Conservation (phyloP, 345 rosid species). For the Carallia pectinifolia region DNA sequence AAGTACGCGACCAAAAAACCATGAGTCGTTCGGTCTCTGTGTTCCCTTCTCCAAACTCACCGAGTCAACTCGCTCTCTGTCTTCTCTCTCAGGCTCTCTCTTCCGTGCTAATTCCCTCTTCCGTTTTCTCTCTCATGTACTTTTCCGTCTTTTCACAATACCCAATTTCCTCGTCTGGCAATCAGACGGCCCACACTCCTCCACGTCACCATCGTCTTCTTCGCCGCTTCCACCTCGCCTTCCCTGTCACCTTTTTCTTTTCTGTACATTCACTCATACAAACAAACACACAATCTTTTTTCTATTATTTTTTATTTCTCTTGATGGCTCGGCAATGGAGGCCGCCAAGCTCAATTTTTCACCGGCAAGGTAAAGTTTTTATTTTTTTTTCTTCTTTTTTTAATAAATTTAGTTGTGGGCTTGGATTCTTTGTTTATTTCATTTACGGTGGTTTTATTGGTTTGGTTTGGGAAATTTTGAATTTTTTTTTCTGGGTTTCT, state of each 20-base stretch:
- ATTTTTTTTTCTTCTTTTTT: not conserved
- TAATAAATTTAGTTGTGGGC: not conserved
- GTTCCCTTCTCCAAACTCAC: not conserved
- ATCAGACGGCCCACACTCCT: conserved; percentile 56
- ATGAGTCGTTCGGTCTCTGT: not conserved
- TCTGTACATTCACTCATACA: not conserved
- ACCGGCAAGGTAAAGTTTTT: too few species aligned
- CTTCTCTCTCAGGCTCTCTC: not conserved
- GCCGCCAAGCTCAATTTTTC: conserved; percentile 4
- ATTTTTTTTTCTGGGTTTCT: conserved; percentile 7
- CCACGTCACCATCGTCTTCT: conserved; percentile 94
- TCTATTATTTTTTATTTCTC: conserved; percentile 7
- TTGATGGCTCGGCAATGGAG: conserved; percentile 8
- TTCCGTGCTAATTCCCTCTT: conserved; percentile 9
- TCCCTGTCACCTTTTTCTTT: conserved; percentile 23
- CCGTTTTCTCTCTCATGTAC: conserved; percentile 27
- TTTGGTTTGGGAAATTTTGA: conserved; percentile 17
- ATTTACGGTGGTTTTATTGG: not conserved
- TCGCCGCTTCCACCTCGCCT: conserved; percentile 30
- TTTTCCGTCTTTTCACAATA: conserved; percentile 57
- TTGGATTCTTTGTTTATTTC: not conserved
- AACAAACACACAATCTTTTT: too few species aligned
- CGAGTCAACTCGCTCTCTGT: conserved; percentile 8
- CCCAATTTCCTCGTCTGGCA: conserved; percentile 9
- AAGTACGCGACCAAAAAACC: too few species aligned